These are phyloP conservation scores for Yamadazyma tumulicola DNA, from an alignment of 805 yeast species.

Conservation along the genomic window DNA sequence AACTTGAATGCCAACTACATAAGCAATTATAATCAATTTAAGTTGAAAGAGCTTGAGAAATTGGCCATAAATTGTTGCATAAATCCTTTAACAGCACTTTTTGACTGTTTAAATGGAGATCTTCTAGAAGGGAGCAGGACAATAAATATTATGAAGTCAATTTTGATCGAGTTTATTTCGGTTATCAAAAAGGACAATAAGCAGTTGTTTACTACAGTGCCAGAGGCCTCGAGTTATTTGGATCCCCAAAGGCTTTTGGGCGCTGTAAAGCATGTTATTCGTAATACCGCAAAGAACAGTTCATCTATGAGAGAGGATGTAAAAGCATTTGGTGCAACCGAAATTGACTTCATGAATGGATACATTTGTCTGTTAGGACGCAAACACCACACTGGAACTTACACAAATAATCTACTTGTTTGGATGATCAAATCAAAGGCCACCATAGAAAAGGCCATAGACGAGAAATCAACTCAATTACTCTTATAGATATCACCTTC, in stretches of 20 bases:
- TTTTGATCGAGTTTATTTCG: conserved; percentile 45
- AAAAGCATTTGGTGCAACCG: conserved; percentile 54
- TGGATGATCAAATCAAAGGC: conserved; percentile 42
- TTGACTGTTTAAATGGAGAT: conserved; percentile 78
- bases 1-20: conserved; percentile 4
- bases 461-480: conserved; percentile 9
- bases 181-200: conserved; percentile 35
- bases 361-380: conserved; percentile 59
- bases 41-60: conserved; percentile 47
- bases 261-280: conserved; percentile 26
- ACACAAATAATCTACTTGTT: conserved; percentile 45
- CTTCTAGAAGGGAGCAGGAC: conserved; percentile 42
- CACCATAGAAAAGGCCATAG: conserved; percentile 28
- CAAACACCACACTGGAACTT: conserved; percentile 40
- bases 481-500: not conserved
- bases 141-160: conserved; percentile 29
- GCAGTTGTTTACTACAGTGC: conserved; percentile 19
- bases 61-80: conserved; percentile 78
- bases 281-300: conserved; percentile 51
- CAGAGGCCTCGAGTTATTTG: conserved; percentile 29
- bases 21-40: conserved; percentile 2
- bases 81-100: conserved; percentile 76
- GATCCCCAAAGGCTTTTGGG: conserved; percentile 31
- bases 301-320: conserved; percentile 75
- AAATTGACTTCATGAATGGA: conserved; percentile 82